Evolutionary conservation across 2,329 filamentous ascomycete genomes (phyloP).

Genomic region (Cercospora sp.): DNA sequence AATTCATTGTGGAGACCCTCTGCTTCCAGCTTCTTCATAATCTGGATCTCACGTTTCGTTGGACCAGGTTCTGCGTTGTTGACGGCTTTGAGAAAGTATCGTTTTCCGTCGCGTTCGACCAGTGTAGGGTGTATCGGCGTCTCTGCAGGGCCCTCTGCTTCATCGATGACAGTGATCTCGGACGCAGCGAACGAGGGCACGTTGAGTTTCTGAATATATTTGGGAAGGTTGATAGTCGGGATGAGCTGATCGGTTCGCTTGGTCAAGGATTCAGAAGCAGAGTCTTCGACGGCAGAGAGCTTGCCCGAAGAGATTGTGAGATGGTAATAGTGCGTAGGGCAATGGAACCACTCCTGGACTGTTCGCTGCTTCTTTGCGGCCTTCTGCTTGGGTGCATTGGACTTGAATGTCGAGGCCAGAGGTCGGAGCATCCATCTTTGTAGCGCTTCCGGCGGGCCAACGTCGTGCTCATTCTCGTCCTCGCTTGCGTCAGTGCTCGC

Average conservation of each 20-base stretch:
- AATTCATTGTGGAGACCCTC: constrained; percentile 35
- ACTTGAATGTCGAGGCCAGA: constrained; percentile 23
- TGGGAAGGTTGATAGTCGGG: constrained; percentile 37
- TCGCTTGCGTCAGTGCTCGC: constrained; percentile 7
- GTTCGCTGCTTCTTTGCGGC: constrained; percentile 18
- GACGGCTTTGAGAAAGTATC: constrained; percentile 40
- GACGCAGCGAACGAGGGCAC: constrained; percentile 29
- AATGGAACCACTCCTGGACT: constrained; percentile 38
- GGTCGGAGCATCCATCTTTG: constrained; percentile 38
- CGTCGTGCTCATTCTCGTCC: constrained; percentile 26
- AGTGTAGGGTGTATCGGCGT: constrained; percentile 34
- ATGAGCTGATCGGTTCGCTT: constrained; percentile 31
- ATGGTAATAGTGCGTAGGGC: constrained; percentile 35
- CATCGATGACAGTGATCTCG: constrained; percentile 31
- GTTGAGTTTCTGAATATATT: constrained; percentile 37
- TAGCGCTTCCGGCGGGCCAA: constrained; percentile 26
- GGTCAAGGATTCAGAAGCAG: constrained; percentile 20
- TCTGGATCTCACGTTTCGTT: constrained; percentile 39
- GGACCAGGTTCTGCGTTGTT: constrained; percentile 34
- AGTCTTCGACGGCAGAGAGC: constrained; percentile 31
- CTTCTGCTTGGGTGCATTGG: constrained; percentile 6
- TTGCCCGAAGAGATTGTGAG: constrained; percentile 31
- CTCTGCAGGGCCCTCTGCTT: constrained; percentile 27
- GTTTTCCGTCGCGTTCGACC: constrained; percentile 23
- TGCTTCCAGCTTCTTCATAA: constrained; percentile 35